Conservation (phyloP, 2,329 filamentous ascomycete species). For the Cladosporium velox region DNA sequence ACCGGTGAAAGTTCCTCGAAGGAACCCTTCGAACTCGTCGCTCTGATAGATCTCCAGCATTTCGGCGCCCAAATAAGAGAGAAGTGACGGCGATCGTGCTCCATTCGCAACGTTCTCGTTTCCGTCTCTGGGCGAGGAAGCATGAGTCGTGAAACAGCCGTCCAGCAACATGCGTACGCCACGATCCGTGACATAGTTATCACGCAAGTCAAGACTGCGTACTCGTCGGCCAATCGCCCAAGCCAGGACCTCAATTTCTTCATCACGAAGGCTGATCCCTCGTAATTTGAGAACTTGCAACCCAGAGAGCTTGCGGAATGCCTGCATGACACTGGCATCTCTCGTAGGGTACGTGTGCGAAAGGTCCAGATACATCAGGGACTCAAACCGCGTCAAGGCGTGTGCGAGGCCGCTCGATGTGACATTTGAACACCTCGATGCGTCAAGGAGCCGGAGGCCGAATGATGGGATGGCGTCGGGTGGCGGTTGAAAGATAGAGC, state of each 20-base stretch:
- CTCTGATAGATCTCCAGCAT: slow-evolving; percentile 45
- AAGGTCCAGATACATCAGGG: slow-evolving; percentile 60
- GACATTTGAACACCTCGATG: slow-evolving; percentile 59
- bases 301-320: slow-evolving; percentile 49
- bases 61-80: slow-evolving; percentile 42
- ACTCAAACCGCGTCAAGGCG: slow-evolving; percentile 55
- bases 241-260: slow-evolving; percentile 54
- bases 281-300: slow-evolving; percentile 60
- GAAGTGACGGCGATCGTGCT: slow-evolving; percentile 31
- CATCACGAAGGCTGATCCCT: slow-evolving; percentile 56
- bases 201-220: slow-evolving; percentile 57
- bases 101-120: slow-evolving; percentile 2
- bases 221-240: slow-evolving; percentile 55
- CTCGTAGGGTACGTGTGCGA: slow-evolving; percentile 47
- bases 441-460: slow-evolving; percentile 57
- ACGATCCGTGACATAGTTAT: slow-evolving; percentile 60
- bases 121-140: not conserved
- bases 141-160: slow-evolving; percentile 46
- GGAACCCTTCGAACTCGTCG: slow-evolving; percentile 55
- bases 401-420: slow-evolving; percentile 57
- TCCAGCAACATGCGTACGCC: slow-evolving; percentile 55
- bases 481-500: slow-evolving; percentile 26
- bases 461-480: slow-evolving; percentile 38
- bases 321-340: slow-evolving; percentile 46
- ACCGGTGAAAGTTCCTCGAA: slow-evolving; percentile 51